Conservation (phyloP, 495 filamentous ascomycete species). For the Talaromyces thailandensis region DNA sequence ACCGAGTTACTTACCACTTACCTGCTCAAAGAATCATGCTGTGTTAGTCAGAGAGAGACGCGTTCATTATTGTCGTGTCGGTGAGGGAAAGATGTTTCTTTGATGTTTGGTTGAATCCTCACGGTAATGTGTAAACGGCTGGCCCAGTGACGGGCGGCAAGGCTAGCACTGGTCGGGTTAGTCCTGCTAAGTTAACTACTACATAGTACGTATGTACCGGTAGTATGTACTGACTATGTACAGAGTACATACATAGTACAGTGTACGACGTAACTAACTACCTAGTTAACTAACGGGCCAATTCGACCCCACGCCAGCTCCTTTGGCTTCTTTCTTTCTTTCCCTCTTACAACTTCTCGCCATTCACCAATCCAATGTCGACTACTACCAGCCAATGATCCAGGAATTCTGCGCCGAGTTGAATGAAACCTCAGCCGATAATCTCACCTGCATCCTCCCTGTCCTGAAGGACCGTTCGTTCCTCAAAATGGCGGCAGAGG, state of each 20-base stretch:
- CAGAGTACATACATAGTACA: too few species aligned
- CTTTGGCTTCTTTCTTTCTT: not conserved
- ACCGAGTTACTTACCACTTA: constrained; percentile 1
- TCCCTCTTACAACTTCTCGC: not conserved
- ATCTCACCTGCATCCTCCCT: not conserved
- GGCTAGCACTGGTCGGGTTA: not conserved
- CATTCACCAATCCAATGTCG: not conserved
- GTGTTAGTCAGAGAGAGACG: not conserved
- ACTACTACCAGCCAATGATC: not conserved
- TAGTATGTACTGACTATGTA: too few species aligned
- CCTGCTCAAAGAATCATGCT: not conserved
- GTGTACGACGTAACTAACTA: too few species aligned
- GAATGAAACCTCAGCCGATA: constrained; percentile 1
- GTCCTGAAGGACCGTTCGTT: constrained; percentile 1
- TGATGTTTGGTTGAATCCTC: not conserved
- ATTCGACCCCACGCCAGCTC: not conserved
- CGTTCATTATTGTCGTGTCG: not conserved
- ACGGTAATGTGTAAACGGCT: not conserved
- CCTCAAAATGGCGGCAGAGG: constrained; percentile 37
- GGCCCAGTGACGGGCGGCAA: not conserved
- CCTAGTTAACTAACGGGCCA: too few species aligned
- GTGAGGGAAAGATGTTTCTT: not conserved
- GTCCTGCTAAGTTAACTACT: too few species aligned
- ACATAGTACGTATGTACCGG: too few species aligned
- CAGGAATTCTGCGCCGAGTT: constrained; percentile 2